Evolutionary conservation across 257 asterid genomes (phyloP).

Genomic region (Verbena officinalis): DNA sequence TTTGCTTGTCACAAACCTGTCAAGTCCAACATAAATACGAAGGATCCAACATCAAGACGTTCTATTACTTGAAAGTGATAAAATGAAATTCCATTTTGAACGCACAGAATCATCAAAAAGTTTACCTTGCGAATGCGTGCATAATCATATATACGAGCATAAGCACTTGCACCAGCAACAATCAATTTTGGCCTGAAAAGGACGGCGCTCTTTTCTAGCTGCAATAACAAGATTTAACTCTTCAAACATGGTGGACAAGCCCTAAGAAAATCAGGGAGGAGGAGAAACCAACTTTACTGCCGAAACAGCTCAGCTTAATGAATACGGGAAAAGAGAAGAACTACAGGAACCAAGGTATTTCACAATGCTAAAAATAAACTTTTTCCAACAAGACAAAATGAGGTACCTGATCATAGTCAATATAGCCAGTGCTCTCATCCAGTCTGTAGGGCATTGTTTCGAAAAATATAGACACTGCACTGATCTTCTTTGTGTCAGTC

Average conservation of each 20-base stretch:
- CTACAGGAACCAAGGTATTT: neutral
- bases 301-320: neutral
- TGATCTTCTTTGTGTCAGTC: slow-evolving; percentile 97
- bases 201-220: slow-evolving; percentile 93
- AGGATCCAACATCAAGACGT: slow-evolving; percentile 6
- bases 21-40: slow-evolving; percentile 27
- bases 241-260: slow-evolving; percentile 11
- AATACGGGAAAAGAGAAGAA: neutral
- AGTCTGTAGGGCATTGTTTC: slow-evolving; percentile 99
- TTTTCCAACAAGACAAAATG: slow-evolving; percentile 19
- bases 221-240: slow-evolving; percentile 37
- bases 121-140: slow-evolving; percentile 85
- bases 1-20: slow-evolving; percentile 96
- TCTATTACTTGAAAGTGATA: neutral
- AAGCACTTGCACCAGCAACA: slow-evolving; percentile 99
- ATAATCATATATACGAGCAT: slow-evolving; percentile 93
- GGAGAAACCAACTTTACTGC: neutral
- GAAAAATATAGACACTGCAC: slow-evolving; percentile 92
- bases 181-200: slow-evolving; percentile 93
- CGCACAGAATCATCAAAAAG: neutral
- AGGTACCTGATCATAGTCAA: slow-evolving; percentile 92
- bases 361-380: slow-evolving; percentile 5
- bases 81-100: neutral
- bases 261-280: slow-evolving; percentile 16
- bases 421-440: slow-evolving; percentile 91